A percentile compares a stretch with the other conserved stretches of the same genome.
Evolutionary conservation across 208 protist species (phyloP).

Genomic region (Wallacemonas rigidus): DNA sequence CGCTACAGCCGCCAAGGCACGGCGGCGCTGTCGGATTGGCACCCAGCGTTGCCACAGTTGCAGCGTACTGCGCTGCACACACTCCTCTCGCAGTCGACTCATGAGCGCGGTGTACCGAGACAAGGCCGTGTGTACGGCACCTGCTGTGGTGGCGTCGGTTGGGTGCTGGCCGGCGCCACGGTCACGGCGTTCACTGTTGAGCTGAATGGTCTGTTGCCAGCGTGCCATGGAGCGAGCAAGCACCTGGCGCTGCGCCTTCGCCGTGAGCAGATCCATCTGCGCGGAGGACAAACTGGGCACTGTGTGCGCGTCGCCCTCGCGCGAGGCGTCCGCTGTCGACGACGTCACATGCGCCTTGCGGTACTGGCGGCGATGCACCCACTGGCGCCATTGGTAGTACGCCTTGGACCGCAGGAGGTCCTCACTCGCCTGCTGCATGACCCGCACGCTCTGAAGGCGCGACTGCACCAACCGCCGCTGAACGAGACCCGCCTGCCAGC

Average conservation of each 20-base stretch:
- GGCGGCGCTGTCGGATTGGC: conserved; percentile 22
- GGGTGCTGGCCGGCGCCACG: background rate
- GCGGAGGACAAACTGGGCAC: conserved; percentile 10
- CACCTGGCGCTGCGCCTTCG: conserved; percentile 50
- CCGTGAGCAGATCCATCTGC: conserved; percentile 35
- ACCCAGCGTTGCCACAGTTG: conserved; percentile 55
- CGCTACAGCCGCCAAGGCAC: conserved; percentile 44
- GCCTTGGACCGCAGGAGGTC: conserved; percentile 22
- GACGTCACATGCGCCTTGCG: background rate
- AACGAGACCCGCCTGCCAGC: conserved; percentile 43
- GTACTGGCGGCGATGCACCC: conserved; percentile 4
- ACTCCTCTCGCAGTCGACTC: background rate
- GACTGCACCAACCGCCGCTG: conserved; percentile 18
- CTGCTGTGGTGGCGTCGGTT: background rate
- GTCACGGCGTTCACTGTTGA: too few relatives aligned
- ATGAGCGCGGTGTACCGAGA: conserved; percentile 17
- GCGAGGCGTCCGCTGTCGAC: background rate
- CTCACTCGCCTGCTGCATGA: conserved; percentile 27
- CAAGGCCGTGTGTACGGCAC: conserved; percentile 8
- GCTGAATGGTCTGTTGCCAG: background rate
- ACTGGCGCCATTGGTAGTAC: conserved; percentile 47
- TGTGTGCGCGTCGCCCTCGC: too few relatives aligned
- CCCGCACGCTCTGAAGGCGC: conserved; percentile 16
- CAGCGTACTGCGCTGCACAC: conserved; percentile 33
- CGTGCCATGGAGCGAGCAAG: conserved; percentile 35